A percentile compares a stretch with the other conserved stretches of the same genome.
Conservation (phyloP, 352 stramenopile species). For the Globisporangium heterothallicum region DNA sequence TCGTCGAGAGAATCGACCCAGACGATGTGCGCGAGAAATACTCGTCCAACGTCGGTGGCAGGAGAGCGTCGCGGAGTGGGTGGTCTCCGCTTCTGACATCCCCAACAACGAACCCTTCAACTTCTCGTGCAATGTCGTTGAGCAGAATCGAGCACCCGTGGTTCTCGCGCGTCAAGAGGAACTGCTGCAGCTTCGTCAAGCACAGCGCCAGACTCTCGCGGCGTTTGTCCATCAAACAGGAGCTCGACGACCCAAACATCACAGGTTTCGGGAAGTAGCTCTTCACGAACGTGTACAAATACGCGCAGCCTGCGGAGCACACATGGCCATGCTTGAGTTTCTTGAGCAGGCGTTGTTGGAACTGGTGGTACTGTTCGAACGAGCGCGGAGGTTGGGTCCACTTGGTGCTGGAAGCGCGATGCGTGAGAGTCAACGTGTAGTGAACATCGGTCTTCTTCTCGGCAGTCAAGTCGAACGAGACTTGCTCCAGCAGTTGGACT, state of each 20-base stretch:
- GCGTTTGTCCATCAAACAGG: slow-evolving; percentile 12
- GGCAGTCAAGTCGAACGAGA: slow-evolving; percentile 19
- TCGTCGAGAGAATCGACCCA: slow-evolving; percentile 14
- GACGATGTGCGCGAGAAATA: background rate
- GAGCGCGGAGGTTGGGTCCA: slow-evolving; percentile 14
- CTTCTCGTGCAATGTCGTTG: slow-evolving; percentile 16
- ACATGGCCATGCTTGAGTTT: slow-evolving; percentile 46
- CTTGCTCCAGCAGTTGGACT: slow-evolving; percentile 30
- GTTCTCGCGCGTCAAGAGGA: slow-evolving; percentile 29
- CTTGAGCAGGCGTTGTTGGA: slow-evolving; percentile 41
- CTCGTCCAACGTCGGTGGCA: background rate
- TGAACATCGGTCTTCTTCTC: slow-evolving; percentile 2
- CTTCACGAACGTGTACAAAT: slow-evolving; percentile 54
- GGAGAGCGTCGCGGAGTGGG: slow-evolving; percentile 17
- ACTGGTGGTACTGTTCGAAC: slow-evolving; percentile 38
- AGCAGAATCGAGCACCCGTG: slow-evolving; percentile 24
- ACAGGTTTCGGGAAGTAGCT: slow-evolving; percentile 50
- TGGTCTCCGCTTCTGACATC: slow-evolving; percentile 23
- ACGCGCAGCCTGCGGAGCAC: slow-evolving; percentile 54
- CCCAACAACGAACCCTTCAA: slow-evolving; percentile 24
- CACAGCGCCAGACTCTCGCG: slow-evolving; percentile 24
- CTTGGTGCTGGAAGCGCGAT: slow-evolving; percentile 1
- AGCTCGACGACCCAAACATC: slow-evolving; percentile 15
- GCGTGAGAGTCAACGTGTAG: background rate
- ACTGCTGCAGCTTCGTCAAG: slow-evolving; percentile 29